Evolutionary conservation across 2,329 filamentous ascomycete species (phyloP).

Genomic region (Emydomyces testavorans): DNA sequence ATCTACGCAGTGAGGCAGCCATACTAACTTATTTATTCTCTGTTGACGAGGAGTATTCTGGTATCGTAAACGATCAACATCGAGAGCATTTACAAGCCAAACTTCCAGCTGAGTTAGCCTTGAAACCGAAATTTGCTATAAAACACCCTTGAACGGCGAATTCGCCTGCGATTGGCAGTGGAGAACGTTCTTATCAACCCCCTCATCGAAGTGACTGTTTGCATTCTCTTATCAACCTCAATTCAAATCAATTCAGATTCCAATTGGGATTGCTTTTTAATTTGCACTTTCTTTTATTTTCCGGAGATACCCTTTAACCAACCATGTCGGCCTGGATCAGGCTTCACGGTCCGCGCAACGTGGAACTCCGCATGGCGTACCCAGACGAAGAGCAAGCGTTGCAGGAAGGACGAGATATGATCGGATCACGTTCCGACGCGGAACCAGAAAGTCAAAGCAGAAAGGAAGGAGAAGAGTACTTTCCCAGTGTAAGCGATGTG

Average conservation of each 20-base stretch:
- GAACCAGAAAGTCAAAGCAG: not conserved
- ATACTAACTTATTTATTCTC: not conserved
- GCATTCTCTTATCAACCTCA: too few species aligned
- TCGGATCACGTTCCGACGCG: too few species aligned
- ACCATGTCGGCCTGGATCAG: not conserved
- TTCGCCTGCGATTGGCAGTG: too few species aligned
- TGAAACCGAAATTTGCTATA: too few species aligned
- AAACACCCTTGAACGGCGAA: too few species aligned
- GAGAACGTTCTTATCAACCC: too few species aligned
- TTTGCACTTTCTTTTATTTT: not conserved
- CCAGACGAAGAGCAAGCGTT: not conserved
- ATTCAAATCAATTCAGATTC: too few species aligned
- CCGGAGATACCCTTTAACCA: not conserved
- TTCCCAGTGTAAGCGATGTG: conserved; percentile 25
- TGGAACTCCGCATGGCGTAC: conserved; percentile 1
- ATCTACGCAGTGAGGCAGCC: not conserved
- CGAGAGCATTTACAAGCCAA: not conserved
- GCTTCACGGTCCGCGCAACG: not conserved
- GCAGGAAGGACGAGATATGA: not conserved
- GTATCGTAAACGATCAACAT: not conserved
- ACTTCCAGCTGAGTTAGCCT: too few species aligned
- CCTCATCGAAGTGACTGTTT: too few species aligned
- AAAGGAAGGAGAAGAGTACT: not conserved
- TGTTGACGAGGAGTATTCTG: too few species aligned
- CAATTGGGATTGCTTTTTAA: not conserved